Evolutionary conservation across 2,329 filamentous ascomycete genomes (phyloP).

Genomic region (Calycina herbarum): DNA sequence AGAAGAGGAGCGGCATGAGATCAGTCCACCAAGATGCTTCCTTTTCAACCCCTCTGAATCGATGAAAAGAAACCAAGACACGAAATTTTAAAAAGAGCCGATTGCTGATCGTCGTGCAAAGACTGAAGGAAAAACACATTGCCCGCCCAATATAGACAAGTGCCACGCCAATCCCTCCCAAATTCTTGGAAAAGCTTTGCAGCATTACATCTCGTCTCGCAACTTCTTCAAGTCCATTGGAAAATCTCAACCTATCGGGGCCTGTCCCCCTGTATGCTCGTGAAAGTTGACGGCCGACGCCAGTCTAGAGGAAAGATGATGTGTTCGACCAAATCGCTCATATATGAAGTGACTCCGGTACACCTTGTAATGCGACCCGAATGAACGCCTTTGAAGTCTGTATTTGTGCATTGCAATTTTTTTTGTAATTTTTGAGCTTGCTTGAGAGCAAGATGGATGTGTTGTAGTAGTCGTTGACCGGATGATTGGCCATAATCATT

Average conservation of each 20-base stretch:
- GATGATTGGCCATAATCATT: slow-evolving; percentile 32
- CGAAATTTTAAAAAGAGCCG: slow-evolving; percentile 22
- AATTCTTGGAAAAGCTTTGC: slow-evolving; percentile 29
- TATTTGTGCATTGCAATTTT: slow-evolving; percentile 34
- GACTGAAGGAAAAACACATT: slow-evolving; percentile 28
- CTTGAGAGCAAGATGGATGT: slow-evolving; percentile 16
- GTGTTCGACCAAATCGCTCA: slow-evolving; percentile 38
- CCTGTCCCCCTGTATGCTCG: slow-evolving; percentile 28
- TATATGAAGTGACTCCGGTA: slow-evolving; percentile 38
- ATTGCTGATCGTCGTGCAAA: slow-evolving; percentile 18
- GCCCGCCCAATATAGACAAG: slow-evolving; percentile 22
- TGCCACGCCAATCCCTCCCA: slow-evolving; percentile 19
- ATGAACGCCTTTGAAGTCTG: slow-evolving; percentile 33
- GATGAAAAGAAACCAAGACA: slow-evolving; percentile 25
- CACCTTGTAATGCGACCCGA: slow-evolving; percentile 38
- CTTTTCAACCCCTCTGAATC: slow-evolving; percentile 11
- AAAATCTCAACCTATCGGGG: slow-evolving; percentile 18
- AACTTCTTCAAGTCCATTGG: slow-evolving; percentile 19
- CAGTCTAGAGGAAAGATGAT: slow-evolving; percentile 38
- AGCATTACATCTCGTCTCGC: slow-evolving; percentile 32
- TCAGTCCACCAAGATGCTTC: slow-evolving; percentile 26
- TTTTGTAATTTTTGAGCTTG: slow-evolving; percentile 6
- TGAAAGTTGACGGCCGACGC: slow-evolving; percentile 33
- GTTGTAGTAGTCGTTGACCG: slow-evolving; percentile 29
- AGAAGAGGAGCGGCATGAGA: slow-evolving; percentile 26